Evolutionary conservation across 306 rosid genomes (phyloP).

Genomic region (Quercus bicolor): DNA sequence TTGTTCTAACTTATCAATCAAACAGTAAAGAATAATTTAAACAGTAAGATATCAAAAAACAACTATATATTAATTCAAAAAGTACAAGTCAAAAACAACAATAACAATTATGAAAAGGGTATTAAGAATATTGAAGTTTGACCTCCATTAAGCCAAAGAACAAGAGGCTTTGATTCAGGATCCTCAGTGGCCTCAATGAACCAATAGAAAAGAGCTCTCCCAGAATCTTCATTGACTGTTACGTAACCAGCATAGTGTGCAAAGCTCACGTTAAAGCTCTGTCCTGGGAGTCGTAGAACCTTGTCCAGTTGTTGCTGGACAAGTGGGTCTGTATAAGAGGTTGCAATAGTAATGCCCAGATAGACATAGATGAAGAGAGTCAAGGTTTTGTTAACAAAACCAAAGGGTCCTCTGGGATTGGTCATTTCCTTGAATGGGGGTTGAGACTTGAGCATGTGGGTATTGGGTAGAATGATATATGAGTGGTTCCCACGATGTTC

Average conservation of each 20-base stretch:
- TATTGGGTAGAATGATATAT: too few species aligned
- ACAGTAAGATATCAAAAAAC: too few species aligned
- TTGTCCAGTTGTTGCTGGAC: slow-evolving; percentile 44
- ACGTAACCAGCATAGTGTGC: slow-evolving; percentile 61
- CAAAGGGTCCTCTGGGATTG: slow-evolving; percentile 15
- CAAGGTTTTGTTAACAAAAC: slow-evolving; percentile 18
- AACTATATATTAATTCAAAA: background rate
- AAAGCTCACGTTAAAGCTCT: slow-evolving; percentile 42
- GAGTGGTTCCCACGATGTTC: too few species aligned
- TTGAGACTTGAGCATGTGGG: too few species aligned
- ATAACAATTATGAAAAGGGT: background rate
- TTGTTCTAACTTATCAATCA: background rate
- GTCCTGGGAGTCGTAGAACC: slow-evolving; percentile 52
- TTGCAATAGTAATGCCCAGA: slow-evolving; percentile 20
- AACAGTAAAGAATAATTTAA: background rate
- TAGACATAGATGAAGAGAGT: slow-evolving; percentile 17
- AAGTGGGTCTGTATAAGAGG: slow-evolving; percentile 28
- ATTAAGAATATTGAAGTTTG: background rate
- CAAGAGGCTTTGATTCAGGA: slow-evolving; percentile 56
- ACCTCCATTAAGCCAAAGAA: slow-evolving; percentile 82
- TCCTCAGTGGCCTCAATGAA: slow-evolving; percentile 50
- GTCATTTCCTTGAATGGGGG: slow-evolving; percentile 13
- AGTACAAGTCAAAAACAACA: background rate
- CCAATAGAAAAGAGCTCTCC: slow-evolving; percentile 73
- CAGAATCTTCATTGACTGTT: slow-evolving; percentile 53